phyloP scores from a whole-genome alignment of 345 rosid species.

The Capsella bursapastoris region DNA sequence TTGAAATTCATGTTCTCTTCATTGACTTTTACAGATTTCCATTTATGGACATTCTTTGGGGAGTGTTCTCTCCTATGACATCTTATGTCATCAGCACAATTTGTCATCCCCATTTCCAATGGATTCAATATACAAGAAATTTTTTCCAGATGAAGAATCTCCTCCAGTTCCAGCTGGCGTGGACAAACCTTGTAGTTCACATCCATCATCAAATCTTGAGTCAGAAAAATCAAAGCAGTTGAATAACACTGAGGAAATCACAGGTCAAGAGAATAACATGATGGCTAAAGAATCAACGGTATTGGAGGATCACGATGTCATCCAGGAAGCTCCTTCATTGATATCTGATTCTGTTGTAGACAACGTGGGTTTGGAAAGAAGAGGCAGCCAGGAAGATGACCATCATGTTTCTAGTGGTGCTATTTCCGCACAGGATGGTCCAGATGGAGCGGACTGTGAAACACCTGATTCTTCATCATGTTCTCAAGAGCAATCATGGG shows the following conservation, averaged over 20 bases:
- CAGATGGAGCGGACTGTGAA: constrained; percentile 43
- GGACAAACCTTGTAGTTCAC: constrained; percentile 42
- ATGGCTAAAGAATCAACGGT: constrained; percentile 39
- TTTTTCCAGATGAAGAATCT: constrained; percentile 49
- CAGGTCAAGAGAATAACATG: constrained; percentile 43
- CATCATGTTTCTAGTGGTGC: constrained; percentile 38
- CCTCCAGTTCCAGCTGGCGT: constrained; percentile 32
- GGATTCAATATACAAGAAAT: constrained; percentile 68
- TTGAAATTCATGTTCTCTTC: constrained; percentile 20
- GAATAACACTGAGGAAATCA: constrained; percentile 38
- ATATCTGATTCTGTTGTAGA: constrained; percentile 41
- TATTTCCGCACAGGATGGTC: constrained; percentile 45
- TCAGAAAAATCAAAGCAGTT: constrained; percentile 37
- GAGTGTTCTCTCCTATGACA: constrained; percentile 96
- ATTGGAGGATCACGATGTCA: constrained; percentile 38
- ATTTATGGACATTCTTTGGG: constrained; percentile 97
- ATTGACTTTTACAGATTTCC: constrained; percentile 67
- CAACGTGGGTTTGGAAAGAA: constrained; percentile 41
- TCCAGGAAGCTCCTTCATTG: constrained; percentile 43
- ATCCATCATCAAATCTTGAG: constrained; percentile 45
- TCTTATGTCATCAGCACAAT: constrained; percentile 93
- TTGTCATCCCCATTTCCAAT: constrained; percentile 84
- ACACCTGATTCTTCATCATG: constrained; percentile 35
- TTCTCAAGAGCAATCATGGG: constrained; percentile 43
- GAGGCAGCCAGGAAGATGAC: constrained; percentile 43